Percentiles rank a stretch among this genome's conserved stretches.
Conservation (phyloP, 768 basidiomycete genomes). For the Boletus reticuloceps region DNA sequence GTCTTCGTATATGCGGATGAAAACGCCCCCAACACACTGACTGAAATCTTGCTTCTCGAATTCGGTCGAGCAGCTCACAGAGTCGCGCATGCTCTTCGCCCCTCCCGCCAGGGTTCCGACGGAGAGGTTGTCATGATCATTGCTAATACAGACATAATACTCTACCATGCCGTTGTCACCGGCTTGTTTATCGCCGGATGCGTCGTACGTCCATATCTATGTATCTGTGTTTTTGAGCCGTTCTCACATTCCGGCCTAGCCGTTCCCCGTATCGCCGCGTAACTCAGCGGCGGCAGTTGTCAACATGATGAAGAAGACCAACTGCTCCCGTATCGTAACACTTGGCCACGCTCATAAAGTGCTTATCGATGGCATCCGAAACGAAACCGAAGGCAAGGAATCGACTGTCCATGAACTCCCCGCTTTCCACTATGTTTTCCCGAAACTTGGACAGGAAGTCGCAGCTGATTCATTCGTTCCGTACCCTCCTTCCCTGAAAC, state of each 20-base stretch:
- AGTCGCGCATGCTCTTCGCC: not conserved
- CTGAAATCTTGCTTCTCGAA: conserved; percentile 18
- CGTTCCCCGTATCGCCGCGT: not conserved
- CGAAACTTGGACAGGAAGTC: conserved; percentile 27
- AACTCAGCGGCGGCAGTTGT: not conserved
- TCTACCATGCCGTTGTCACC: not conserved
- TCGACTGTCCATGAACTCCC: conserved; percentile 12
- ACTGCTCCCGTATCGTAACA: conserved; percentile 20
- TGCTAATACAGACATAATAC: not conserved
- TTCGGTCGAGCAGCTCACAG: conserved; percentile 2
- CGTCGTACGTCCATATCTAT: too few species aligned
- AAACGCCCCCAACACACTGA: conserved; percentile 2
- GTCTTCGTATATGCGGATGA: conserved; percentile 18
- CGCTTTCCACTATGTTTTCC: conserved; percentile 29
- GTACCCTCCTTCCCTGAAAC: conserved; percentile 1
- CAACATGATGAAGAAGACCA: not conserved
- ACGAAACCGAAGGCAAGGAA: not conserved
- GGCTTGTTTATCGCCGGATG: not conserved
- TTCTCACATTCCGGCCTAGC: not conserved
- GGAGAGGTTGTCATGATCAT: not conserved
- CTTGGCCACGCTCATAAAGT: conserved; percentile 2
- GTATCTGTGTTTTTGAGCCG: too few species aligned
- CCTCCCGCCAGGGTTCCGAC: not conserved
- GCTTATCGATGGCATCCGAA: conserved; percentile 11
- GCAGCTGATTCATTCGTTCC: conserved; percentile 9